phyloP scores from a whole-genome alignment of 208 protist species.

The Acanthamoeba triangularis region DNA sequence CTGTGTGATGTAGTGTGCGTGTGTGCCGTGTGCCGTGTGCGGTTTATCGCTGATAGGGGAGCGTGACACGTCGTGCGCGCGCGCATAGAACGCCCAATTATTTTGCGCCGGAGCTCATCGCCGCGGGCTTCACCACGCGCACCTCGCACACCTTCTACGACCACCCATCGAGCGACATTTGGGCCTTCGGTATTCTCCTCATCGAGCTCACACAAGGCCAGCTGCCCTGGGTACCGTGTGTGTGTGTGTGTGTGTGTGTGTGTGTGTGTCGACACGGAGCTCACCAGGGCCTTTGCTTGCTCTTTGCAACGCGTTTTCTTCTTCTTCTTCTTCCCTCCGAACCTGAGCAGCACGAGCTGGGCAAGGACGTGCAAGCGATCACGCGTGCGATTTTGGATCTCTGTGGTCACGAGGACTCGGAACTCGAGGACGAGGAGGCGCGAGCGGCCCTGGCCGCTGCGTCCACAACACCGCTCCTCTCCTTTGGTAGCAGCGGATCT shows the following conservation, averaged over 20 bases:
- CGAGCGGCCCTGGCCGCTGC: not conserved
- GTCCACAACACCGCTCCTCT: not conserved
- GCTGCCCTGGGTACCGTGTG: conserved; percentile 8
- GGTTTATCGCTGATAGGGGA: not conserved
- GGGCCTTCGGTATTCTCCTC: conserved; percentile 73
- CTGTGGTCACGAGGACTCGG: not conserved
- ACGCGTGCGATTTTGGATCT: conserved; percentile 21
- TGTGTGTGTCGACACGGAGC: not conserved
- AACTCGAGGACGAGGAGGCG: not conserved
- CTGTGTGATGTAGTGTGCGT: too few species aligned
- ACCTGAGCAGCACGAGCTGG: not conserved
- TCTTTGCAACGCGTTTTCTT: too few species aligned
- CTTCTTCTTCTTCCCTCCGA: too few species aligned
- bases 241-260: not conserved
- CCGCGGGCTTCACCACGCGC: not conserved
- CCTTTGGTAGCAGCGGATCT: conserved; percentile 23
- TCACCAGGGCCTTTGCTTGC: too few species aligned
- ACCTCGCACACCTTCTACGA: not conserved
- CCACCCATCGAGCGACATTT: conserved; percentile 64
- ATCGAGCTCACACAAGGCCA: conserved; percentile 46
- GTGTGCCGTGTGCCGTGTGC: not conserved
- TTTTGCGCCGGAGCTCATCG: conserved; percentile 47
- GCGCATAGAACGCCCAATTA: conserved; percentile 32
- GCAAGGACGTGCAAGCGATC: conserved; percentile 36
- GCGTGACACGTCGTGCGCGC: not conserved